These are phyloP conservation scores for Cystofilobasidium ferigula DNA, from an alignment of 768 basidiomycete species.

Conservation along the genomic window DNA sequence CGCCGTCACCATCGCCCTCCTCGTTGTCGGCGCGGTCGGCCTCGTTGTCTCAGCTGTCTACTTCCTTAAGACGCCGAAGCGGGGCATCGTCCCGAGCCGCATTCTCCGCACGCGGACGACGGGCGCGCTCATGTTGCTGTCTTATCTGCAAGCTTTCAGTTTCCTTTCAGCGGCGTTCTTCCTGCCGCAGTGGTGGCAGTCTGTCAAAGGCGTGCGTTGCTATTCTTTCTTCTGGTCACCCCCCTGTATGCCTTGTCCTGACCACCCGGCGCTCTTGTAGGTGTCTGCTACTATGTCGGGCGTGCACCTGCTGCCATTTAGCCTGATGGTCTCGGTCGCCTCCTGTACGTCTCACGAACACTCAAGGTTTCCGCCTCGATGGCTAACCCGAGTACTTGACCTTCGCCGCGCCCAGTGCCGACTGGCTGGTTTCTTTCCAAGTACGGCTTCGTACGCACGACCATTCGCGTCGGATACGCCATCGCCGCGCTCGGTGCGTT, in stretches of 20 bases:
- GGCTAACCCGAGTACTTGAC: background rate
- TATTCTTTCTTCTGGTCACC: background rate
- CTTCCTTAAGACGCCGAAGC: conserved; percentile 15
- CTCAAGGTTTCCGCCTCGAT: no score
- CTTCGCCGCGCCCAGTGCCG: background rate
- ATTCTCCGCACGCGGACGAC: conserved; percentile 11
- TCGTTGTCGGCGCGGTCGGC: background rate
- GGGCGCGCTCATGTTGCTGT: background rate
- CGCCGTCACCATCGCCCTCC: conserved; percentile 9
- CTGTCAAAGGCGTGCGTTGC: conserved; percentile 16
- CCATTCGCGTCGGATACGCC: conserved; percentile 15
- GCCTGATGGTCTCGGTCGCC: conserved; percentile 9
- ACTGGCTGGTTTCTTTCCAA: conserved; percentile 13
- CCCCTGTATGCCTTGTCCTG: background rate
- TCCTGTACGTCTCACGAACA: background rate
- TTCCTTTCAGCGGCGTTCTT: conserved; percentile 22
- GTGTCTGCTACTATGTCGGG: conserved; percentile 12
- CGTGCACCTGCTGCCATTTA: conserved; percentile 25
- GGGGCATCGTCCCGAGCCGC: conserved; percentile 11
- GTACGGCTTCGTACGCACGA: conserved; percentile 1
- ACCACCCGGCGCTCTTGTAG: no score
- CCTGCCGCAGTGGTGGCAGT: conserved; percentile 26
- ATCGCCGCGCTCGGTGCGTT: conserved; percentile 14
- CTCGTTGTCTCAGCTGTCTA: background rate
- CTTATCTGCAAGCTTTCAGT: conserved; percentile 19